A percentile compares a stretch with the other conserved stretches of the same genome.
phyloP scores from a whole-genome alignment of 371 early-diverging fungal genomes.

The Zychaea mexicana region DNA sequence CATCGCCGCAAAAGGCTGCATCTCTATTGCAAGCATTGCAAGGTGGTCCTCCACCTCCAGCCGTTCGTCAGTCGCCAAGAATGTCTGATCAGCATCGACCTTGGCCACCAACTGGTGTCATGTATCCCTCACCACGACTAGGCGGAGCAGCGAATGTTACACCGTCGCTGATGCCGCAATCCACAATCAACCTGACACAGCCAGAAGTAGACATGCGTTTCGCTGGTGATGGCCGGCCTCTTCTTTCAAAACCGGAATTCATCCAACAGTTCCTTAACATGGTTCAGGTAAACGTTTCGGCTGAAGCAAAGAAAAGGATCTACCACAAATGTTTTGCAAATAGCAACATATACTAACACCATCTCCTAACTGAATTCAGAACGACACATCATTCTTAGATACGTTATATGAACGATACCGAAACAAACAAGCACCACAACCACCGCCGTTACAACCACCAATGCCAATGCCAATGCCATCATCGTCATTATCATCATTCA shows the following conservation, averaged over 20 bases:
- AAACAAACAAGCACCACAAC: neutral
- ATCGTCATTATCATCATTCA: neutral
- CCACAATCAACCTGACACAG: slow-evolving; percentile 28
- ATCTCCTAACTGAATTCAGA: no score
- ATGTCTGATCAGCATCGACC: slow-evolving; percentile 9
- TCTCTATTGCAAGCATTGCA: slow-evolving; percentile 48
- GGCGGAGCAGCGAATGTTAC: slow-evolving; percentile 20
- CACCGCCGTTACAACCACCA: no score
- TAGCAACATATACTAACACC: no score
- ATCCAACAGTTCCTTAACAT: slow-evolving; percentile 50
- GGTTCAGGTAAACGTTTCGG: slow-evolving; percentile 54
- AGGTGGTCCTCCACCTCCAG: slow-evolving; percentile 19
- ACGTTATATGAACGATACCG: slow-evolving; percentile 16
- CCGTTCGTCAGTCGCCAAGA: slow-evolving; percentile 16
- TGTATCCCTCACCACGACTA: slow-evolving; percentile 5
- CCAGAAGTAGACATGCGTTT: slow-evolving; percentile 32
- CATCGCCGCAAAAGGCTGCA: slow-evolving; percentile 50
- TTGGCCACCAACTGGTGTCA: slow-evolving; percentile 3
- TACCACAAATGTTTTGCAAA: no score
- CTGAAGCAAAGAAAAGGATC: no score
- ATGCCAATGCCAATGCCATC: no score
- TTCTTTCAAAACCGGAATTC: slow-evolving; percentile 49
- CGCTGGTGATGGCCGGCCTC: slow-evolving; percentile 15
- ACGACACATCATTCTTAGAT: slow-evolving; percentile 21
- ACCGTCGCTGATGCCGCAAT: slow-evolving; percentile 26